These are phyloP conservation scores for Venturia aucupariae DNA, from an alignment of 2,329 filamentous ascomycete species.

Conservation along the genomic window DNA sequence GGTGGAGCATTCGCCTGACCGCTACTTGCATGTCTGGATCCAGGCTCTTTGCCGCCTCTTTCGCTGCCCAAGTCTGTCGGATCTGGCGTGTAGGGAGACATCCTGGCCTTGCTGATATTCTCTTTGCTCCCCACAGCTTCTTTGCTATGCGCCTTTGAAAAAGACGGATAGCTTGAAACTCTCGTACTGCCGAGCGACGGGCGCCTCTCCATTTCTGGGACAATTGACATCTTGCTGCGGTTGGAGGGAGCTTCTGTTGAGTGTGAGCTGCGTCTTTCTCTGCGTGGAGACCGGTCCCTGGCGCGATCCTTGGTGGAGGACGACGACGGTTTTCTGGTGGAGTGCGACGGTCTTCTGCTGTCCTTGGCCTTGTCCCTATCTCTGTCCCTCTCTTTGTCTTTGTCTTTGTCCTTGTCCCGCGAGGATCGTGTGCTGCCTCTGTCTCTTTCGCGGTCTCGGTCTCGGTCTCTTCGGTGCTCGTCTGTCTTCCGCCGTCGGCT, in stretches of 20 bases:
- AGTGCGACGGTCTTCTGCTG: slow-evolving; percentile 4
- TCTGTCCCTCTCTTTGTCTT: slow-evolving; percentile 16
- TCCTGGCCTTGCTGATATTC: slow-evolving; percentile 24
- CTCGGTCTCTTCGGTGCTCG: slow-evolving; percentile 3
- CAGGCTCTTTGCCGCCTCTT: slow-evolving; percentile 22
- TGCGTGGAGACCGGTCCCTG: slow-evolving; percentile 20
- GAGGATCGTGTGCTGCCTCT: background rate
- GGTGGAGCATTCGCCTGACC: slow-evolving; percentile 32
- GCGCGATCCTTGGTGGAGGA: slow-evolving; percentile 13
- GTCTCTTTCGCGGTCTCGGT: background rate
- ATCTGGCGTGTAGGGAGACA: slow-evolving; percentile 30
- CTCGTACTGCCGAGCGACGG: slow-evolving; percentile 29
- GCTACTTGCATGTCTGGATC: slow-evolving; percentile 19
- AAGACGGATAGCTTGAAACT: slow-evolving; percentile 62
- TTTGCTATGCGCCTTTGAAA: slow-evolving; percentile 87
- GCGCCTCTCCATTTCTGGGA: slow-evolving; percentile 40
- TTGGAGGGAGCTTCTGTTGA: background rate
- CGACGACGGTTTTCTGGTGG: slow-evolving; percentile 5
- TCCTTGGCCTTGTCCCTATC: slow-evolving; percentile 13
- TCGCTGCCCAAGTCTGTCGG: slow-evolving; percentile 32
- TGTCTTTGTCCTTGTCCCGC: slow-evolving; percentile 24
- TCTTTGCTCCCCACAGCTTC: slow-evolving; percentile 61
- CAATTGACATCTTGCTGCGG: slow-evolving; percentile 28
- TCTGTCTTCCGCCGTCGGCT: slow-evolving; percentile 6
- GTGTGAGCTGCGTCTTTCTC: slow-evolving; percentile 21